phyloP scores from a whole-genome alignment of 2,329 filamentous ascomycete genomes.

The Onygenales sp. region DNA sequence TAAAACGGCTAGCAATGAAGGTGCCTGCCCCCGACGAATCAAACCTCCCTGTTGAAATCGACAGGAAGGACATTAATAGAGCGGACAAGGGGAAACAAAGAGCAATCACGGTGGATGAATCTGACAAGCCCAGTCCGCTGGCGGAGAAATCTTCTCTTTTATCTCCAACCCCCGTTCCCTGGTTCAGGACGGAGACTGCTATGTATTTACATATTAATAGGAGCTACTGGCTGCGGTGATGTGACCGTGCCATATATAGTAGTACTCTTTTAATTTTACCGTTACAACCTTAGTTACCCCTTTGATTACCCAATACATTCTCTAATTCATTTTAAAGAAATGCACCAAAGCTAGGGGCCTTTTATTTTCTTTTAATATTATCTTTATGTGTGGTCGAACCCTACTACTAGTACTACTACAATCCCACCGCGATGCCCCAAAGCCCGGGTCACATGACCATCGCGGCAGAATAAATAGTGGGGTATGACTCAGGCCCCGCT shows the following conservation, averaged over 20 bases:
- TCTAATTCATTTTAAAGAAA: too few relatives aligned
- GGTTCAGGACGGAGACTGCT: slow-evolving; percentile 10
- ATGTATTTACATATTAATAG: slow-evolving; percentile 8
- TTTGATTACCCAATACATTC: background rate
- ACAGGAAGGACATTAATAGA: background rate
- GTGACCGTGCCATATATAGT: background rate
- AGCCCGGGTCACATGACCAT: too few relatives aligned
- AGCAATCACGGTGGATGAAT: background rate
- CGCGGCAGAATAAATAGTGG: too few relatives aligned
- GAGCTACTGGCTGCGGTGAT: slow-evolving; percentile 14
- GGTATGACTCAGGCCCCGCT: too few relatives aligned
- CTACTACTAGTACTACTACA: too few relatives aligned
- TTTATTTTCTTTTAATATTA: too few relatives aligned
- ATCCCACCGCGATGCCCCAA: too few relatives aligned
- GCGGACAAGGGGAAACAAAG: background rate
- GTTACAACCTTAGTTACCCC: background rate
- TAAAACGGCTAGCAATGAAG: slow-evolving; percentile 5
- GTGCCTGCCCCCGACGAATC: background rate
- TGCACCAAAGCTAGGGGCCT: too few relatives aligned
- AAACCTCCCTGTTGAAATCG: background rate
- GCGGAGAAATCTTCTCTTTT: background rate
- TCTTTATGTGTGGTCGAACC: too few relatives aligned
- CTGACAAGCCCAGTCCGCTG: too few relatives aligned
- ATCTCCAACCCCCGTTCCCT: background rate
- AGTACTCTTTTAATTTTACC: background rate